Base-by-base conservation (phyloP, 345 rosid species). In the Salix dunnii region DNA sequence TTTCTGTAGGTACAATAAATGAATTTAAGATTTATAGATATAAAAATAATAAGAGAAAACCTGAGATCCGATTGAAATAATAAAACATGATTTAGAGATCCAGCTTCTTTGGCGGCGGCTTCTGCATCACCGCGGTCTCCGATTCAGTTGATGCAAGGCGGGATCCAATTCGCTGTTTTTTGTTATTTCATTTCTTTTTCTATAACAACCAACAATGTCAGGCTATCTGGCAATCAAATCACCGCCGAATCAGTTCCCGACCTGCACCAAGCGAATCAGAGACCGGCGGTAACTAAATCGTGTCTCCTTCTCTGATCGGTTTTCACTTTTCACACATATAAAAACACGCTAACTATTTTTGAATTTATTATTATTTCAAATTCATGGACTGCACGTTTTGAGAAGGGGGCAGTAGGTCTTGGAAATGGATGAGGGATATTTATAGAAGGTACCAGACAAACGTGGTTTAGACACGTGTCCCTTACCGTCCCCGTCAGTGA, bases 191-290 rank as follows among this genome's bases (percentile, higher is more conserved):
- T 40, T 40, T 40, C 43, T 40, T 40, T 40, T 10, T 40, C 46
- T 12, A 40, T 10, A 40, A 30, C 36, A 16, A n/a, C 72, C 36
- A 75, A 70, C 49, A 70, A 38, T 67, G 43, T 42, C 67, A 40
- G 67, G 10, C 72, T 84, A 86, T 12, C 48, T 80, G 85, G 79
- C 70, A 46, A 49, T 33, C 14, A 23, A 58, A 33, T 58, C 74
- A 21, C 74, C 0, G 62, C 74, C 0, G 62, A 68, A 73, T 76
- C 85, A 83, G 92, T 87, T 92, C 98, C 98, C 97, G 97, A 92
- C 92, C 94, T 94, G 97, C 96, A 94, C 94, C 98, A 94, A 92
- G 98, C 97, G 97, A 94, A 87, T 94, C 86, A 80, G 96, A 92
- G 86, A 74, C 92, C 92, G 91, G 89, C 90, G 89, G 88, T 83